A percentile compares a stretch with the other conserved stretches of the same genome.
Conservation (phyloP, 495 filamentous ascomycete species). For the Articulospora tetracladia region DNA sequence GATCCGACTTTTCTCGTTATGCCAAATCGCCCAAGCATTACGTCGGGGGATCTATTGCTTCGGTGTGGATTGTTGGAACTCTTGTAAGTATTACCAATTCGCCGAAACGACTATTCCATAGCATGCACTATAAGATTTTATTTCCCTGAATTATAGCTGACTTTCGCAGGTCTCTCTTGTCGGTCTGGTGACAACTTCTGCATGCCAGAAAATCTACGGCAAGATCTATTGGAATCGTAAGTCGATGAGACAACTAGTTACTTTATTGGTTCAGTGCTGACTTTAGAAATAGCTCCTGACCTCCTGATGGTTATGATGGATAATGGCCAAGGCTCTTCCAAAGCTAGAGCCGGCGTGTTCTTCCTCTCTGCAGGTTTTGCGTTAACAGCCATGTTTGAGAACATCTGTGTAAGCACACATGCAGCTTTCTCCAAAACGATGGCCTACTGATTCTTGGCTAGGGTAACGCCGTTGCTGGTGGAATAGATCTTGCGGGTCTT, state of each 20-base stretch:
- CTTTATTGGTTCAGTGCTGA: not conserved
- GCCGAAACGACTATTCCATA: no score
- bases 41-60: constrained; percentile 32
- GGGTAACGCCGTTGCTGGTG: constrained; percentile 33
- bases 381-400: constrained; percentile 25
- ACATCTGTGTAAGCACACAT: not conserved
- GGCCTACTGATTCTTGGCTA: not conserved
- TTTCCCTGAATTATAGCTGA: not conserved
- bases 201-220: constrained; percentile 49
- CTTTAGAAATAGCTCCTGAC: constrained; percentile 17
- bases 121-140: no score
- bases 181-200: constrained; percentile 49
- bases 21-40: constrained; percentile 26
- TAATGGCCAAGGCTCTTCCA: not conserved
- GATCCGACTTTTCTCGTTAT: constrained; percentile 36
- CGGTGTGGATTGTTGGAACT: constrained; percentile 18
- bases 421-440: constrained; percentile 2
- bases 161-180: constrained; percentile 26
- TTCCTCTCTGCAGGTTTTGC: not conserved
- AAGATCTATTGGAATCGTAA: constrained; percentile 74
- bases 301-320: constrained; percentile 12
- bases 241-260: not conserved
- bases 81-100: constrained; percentile 9
- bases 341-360: not conserved
- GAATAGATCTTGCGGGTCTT: constrained; percentile 4